A percentile compares a stretch with the other conserved stretches of the same genome.
Conservation (phyloP, 1,139 yeast species). For the Sugiyamaella paludigena region DNA sequence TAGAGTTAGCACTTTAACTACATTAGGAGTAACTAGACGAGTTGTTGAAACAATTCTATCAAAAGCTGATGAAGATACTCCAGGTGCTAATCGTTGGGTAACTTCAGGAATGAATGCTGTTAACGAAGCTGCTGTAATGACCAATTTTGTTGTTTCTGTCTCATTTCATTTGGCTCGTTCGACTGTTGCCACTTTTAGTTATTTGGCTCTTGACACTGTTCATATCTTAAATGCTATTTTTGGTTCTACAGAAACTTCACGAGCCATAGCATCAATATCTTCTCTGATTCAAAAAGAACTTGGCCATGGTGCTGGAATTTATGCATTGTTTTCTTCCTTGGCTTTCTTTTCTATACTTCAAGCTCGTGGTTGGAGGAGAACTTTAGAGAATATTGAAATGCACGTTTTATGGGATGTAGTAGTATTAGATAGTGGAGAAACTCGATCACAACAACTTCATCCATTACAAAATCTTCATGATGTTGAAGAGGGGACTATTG, state of each 20-base stretch:
- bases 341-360: slow-evolving; percentile 35
- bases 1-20: slow-evolving; percentile 31
- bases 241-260: slow-evolving; percentile 38
- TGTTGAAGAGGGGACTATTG: slow-evolving; percentile 28
- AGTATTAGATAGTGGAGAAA: slow-evolving; percentile 36
- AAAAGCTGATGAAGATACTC: slow-evolving; percentile 34
- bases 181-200: slow-evolving; percentile 28
- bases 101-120: slow-evolving; percentile 25
- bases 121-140: slow-evolving; percentile 31
- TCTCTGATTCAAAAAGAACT: slow-evolving; percentile 29
- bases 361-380: slow-evolving; percentile 31
- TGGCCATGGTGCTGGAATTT: slow-evolving; percentile 33
- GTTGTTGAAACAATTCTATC: slow-evolving; percentile 33
- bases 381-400: slow-evolving; percentile 29
- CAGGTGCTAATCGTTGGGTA: slow-evolving; percentile 29
- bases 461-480: slow-evolving; percentile 21
- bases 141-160: slow-evolving; percentile 34
- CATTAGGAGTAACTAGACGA: slow-evolving; percentile 32
- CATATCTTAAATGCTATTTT: slow-evolving; percentile 35
- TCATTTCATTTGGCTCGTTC: slow-evolving; percentile 33
- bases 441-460: slow-evolving; percentile 32
- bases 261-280: slow-evolving; percentile 34
- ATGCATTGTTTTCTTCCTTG: slow-evolving; percentile 33
- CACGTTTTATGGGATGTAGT: slow-evolving; percentile 37
- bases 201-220: slow-evolving; percentile 34